A percentile compares a stretch with the other conserved stretches of the same genome.
Conservation (phyloP, 805 yeast genomes). For the Lipomyces mesembrius region DNA sequence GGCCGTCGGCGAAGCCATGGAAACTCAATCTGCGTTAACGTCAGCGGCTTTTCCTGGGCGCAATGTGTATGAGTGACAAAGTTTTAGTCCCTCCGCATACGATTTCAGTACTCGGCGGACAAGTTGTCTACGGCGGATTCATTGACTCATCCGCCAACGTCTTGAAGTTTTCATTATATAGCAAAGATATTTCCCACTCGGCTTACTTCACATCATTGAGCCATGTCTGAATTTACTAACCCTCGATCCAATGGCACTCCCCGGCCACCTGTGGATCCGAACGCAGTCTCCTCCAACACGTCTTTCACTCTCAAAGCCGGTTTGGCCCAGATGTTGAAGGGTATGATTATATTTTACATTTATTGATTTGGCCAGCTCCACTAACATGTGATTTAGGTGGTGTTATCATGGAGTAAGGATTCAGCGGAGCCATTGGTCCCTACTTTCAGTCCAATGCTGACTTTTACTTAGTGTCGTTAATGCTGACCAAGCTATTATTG, state of each 20-base stretch:
- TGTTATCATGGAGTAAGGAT: constrained; percentile 50
- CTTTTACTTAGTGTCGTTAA: constrained; percentile 35
- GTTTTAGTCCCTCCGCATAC: no score
- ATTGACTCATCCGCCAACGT: not conserved
- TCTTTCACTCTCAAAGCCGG: constrained; percentile 67
- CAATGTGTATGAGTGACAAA: no score
- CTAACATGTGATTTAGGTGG: constrained; percentile 42
- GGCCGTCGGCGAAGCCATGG: no score
- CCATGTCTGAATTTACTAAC: constrained; percentile 2
- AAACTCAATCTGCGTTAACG: no score
- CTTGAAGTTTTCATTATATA: not conserved
- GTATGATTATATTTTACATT: constrained; percentile 53
- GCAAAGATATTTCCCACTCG: not conserved
- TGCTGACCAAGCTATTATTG: constrained; percentile 78
- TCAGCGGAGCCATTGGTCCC: not conserved
- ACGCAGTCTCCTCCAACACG: constrained; percentile 26
- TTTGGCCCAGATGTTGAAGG: constrained; percentile 84
- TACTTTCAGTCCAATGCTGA: constrained; percentile 5
- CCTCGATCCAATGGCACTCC: constrained; percentile 29
- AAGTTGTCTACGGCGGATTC: not conserved
- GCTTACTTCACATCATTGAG: not conserved
- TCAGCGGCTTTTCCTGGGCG: no score
- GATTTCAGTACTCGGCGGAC: no score
- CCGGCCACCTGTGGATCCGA: constrained; percentile 40
- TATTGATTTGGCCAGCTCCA: not conserved